Evolutionary conservation across 768 basidiomycete species (phyloP).

Genomic region (Phallus indusiatus): DNA sequence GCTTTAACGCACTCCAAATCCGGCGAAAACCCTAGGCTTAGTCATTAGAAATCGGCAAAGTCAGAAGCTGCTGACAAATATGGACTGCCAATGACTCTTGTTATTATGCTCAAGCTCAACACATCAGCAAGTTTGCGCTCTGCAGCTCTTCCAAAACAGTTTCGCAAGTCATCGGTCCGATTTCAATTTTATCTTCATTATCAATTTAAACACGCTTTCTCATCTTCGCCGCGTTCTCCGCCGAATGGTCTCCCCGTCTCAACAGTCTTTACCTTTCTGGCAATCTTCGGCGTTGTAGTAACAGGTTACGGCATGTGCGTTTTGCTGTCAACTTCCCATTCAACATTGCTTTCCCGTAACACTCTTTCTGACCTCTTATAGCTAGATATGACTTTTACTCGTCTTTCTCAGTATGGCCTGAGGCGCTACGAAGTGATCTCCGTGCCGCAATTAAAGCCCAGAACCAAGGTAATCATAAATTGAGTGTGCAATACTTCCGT

Average conservation of each 20-base stretch:
- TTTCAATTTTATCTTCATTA: not conserved
- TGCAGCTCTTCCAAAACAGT: not conserved
- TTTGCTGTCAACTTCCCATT: not conserved
- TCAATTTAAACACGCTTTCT: not conserved
- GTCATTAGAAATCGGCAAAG: no score
- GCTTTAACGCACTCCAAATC: no score
- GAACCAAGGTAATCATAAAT: constrained; percentile 41
- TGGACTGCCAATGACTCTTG: no score
- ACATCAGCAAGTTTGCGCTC: not conserved
- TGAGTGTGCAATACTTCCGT: constrained; percentile 42
- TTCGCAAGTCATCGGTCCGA: not conserved
- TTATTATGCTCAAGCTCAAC: not conserved
- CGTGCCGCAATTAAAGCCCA: constrained; percentile 57
- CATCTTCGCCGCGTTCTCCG: not conserved
- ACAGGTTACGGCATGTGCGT: constrained; percentile 38
- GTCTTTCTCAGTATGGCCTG: constrained; percentile 57
- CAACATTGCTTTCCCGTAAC: not conserved
- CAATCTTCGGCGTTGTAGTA: constrained; percentile 28
- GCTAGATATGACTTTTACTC: constrained; percentile 47
- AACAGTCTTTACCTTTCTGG: constrained; percentile 29
- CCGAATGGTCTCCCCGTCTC: constrained; percentile 17
- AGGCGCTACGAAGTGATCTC: constrained; percentile 51
- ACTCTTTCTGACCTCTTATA: not conserved
- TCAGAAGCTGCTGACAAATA: no score
- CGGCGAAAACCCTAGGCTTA: no score